phyloP scores from a whole-genome alignment of 352 stramenopile genomes.

The Halophytophthora batemanensis region DNA sequence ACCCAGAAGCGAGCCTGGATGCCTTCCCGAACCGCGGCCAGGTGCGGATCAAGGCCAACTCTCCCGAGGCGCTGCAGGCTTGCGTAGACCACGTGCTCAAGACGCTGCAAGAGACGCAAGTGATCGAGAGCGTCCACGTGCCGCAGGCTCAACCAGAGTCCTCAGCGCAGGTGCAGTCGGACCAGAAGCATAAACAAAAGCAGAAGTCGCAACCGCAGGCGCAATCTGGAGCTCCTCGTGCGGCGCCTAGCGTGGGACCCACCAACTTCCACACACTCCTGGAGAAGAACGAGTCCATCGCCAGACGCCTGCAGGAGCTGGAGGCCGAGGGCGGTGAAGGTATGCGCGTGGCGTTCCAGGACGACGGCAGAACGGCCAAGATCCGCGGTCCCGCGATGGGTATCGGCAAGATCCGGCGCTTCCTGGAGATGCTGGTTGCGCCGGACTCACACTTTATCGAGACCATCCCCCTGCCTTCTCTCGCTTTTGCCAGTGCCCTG shows the following conservation, averaged over 20 bases:
- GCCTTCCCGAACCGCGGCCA: constrained; percentile 67
- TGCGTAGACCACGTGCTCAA: constrained; percentile 66
- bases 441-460: constrained; percentile 60
- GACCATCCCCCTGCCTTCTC: constrained; percentile 51
- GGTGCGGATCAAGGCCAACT: constrained; percentile 65
- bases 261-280: constrained; percentile 61
- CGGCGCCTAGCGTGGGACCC: constrained; percentile 3
- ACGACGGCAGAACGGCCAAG: constrained; percentile 66
- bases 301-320: constrained; percentile 60
- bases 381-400: constrained; percentile 66
- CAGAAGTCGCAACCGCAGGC: constrained; percentile 8
- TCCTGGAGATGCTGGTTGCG: constrained; percentile 71
- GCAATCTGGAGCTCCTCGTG: constrained; percentile 14
- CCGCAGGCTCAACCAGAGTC: no score
- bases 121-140: constrained; percentile 61
- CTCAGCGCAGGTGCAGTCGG: no score
- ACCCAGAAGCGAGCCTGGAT: constrained; percentile 64
- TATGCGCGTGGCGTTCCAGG: constrained; percentile 61
- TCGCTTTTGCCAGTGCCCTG: constrained; percentile 50
- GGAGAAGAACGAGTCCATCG: constrained; percentile 51
- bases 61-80: constrained; percentile 47
- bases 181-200: no score
- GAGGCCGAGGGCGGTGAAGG: constrained; percentile 67
- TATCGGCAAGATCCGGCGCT: constrained; percentile 69
- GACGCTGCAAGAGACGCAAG: constrained; percentile 54